A percentile compares a stretch with the other conserved stretches of the same genome.
Evolutionary conservation across 768 basidiomycete genomes (phyloP).

Genomic region (Tulasnella sp.): DNA sequence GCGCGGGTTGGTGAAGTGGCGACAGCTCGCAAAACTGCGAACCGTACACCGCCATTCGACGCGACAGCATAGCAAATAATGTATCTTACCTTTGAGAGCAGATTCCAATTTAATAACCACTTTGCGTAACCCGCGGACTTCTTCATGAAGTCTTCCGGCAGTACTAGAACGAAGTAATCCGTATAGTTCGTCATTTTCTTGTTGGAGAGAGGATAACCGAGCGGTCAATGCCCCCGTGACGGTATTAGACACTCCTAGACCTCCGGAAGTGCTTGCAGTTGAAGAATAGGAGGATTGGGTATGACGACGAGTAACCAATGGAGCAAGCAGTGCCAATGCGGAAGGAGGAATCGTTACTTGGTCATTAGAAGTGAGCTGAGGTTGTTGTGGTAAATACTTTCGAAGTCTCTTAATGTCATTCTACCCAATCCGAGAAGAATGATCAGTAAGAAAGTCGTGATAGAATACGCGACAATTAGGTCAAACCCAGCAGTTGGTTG

Average conservation of each 20-base stretch:
- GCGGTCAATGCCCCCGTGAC: constrained; percentile 65
- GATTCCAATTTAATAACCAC: constrained; percentile 57
- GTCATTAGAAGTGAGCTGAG: constrained; percentile 20
- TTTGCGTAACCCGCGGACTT: constrained; percentile 41
- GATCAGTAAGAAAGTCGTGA: constrained; percentile 19
- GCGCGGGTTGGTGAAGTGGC: no score
- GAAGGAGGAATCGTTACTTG: constrained; percentile 54
- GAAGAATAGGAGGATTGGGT: constrained; percentile 15
- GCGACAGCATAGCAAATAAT: no score
- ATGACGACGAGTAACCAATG: background rate
- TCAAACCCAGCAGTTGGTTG: constrained; percentile 12
- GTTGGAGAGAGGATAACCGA: constrained; percentile 56
- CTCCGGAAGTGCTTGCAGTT: constrained; percentile 26
- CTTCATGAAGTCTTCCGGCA: constrained; percentile 14
- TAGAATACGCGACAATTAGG: no score
- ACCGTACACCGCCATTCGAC: no score
- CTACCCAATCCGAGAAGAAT: constrained; percentile 28
- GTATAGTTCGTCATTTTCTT: constrained; percentile 81
- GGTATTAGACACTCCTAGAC: constrained; percentile 32
- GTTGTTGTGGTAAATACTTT: constrained; percentile 34
- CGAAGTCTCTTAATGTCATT: constrained; percentile 61
- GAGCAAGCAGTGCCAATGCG: constrained; percentile 43
- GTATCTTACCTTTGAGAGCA: constrained; percentile 53
- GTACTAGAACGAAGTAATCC: constrained; percentile 30
- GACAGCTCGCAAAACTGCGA: no score